Base-by-base conservation (phyloP, 1,284 basidiomycete genomes). In the Trichosporon coremiiforme region DNA sequence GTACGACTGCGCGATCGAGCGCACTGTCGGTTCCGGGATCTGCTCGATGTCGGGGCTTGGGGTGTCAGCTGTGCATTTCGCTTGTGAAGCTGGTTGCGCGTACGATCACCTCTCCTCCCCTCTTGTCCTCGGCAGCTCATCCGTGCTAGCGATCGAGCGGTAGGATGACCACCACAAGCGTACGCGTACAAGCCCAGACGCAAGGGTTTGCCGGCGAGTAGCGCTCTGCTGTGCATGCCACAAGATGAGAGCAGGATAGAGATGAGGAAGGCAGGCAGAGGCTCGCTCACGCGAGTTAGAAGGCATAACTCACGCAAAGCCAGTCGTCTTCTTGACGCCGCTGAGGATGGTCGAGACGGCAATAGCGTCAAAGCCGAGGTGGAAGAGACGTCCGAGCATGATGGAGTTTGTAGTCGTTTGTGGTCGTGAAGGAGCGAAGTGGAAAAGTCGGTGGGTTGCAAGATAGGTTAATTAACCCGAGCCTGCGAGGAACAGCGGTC, bases 291-390 rank as follows among this genome's bases (percentile, higher is more conserved):
- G 38, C 20, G 38, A 67, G 17, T 20, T 1, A 22, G 15, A 15
- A 12, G 2, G 10, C 4, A 62, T 25, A 25, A 25, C 93, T 83
- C 81, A 96, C 94, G 88, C 85, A 84, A 94, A 94, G 41, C 94
- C 94, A 70, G 91, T 95, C 35, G 94, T 91, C 74, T 93, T 90
- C 84, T 91, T 91, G 75, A 99, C 90, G 41, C 96, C 96, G 41
- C 95, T 95, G 25, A 96, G 84, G 10, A 98, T 87, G 10, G 95
- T 93, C 17, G 94, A 95, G 67, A 98, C 75, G 60, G 98, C 86
- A 68, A 94, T 87, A 29, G 91, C 92, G 80, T 98, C 96, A 67
- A 92, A 84, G 55, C 90, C 88, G 78, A 92, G 94, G 84, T 98
- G 95, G 53, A 90, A 82, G 29, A 98, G 84, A 82, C 90, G 88